phyloP scores from a whole-genome alignment of 495 filamentous ascomycete species.

The Chaetomium fimeti region DNA sequence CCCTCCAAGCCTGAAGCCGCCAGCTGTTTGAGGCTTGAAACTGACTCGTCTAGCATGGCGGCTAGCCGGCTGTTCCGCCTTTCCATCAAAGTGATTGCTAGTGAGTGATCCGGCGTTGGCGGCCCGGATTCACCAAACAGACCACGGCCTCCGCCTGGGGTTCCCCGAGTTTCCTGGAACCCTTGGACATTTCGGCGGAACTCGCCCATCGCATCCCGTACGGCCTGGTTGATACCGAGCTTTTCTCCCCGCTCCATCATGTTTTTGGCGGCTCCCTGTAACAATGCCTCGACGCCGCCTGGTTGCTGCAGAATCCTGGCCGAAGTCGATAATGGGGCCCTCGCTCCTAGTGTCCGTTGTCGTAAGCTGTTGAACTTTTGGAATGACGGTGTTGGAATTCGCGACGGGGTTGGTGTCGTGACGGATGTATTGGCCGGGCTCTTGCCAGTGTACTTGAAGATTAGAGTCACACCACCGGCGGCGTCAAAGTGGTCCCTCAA shows the following conservation, averaged over 20 bases:
- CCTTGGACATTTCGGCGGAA: constrained; percentile 54
- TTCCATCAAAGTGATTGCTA: constrained; percentile 55
- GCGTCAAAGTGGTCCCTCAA: constrained; percentile 72
- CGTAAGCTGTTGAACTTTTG: constrained; percentile 35
- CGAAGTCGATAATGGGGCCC: constrained; percentile 55
- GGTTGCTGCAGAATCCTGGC: constrained; percentile 60
- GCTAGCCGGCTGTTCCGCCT: constrained; percentile 71
- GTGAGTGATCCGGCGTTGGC: constrained; percentile 24
- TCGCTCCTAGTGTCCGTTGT: constrained; percentile 38
- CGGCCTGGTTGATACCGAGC: constrained; percentile 85
- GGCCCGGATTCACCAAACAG: constrained; percentile 33
- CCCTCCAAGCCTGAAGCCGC: constrained; percentile 39
- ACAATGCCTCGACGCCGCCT: constrained; percentile 67
- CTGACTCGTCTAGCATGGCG: constrained; percentile 65
- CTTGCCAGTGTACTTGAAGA: constrained; percentile 78
- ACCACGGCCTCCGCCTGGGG: constrained; percentile 32
- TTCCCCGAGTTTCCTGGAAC: constrained; percentile 45
- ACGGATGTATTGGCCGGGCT: constrained; percentile 51
- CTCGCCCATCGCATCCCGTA: constrained; percentile 85
- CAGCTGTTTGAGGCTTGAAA: constrained; percentile 63
- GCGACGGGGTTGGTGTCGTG: constrained; percentile 38
- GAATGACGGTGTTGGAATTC: constrained; percentile 37
- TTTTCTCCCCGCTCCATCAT: constrained; percentile 80
- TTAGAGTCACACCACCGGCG: constrained; percentile 68
- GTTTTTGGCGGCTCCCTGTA: constrained; percentile 82